Percentiles rank a stretch among this genome's conserved stretches.
Conservation (phyloP, 1,284 basidiomycete species). For the Puccinia hordei region DNA sequence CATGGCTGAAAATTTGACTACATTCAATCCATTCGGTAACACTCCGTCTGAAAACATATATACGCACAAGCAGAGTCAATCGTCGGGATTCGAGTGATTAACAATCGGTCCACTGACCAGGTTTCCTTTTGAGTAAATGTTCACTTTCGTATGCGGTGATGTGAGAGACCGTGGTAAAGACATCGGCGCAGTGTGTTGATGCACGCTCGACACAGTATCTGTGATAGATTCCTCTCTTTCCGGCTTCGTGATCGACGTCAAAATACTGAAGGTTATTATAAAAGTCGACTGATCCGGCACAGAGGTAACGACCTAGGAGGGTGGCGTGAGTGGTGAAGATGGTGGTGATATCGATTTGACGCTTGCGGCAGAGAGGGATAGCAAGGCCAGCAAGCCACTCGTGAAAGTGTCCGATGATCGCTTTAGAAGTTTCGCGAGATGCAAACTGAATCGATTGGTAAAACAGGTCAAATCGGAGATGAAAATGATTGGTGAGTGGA, state of each 20-base stretch:
- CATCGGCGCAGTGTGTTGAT: conserved; percentile 86
- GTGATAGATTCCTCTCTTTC: conserved; percentile 89
- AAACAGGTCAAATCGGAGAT: not conserved
- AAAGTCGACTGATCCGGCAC: conserved; percentile 95
- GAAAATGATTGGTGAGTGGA: not conserved
- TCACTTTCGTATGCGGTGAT: conserved; percentile 90
- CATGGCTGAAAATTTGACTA: conserved; percentile 92
- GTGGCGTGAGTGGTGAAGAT: conserved; percentile 96
- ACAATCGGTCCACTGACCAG: conserved; percentile 60
- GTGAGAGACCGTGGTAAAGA: conserved; percentile 50
- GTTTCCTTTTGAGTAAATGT: conserved; percentile 94
- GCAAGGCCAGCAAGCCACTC: conserved; percentile 99
- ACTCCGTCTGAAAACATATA: conserved; percentile 77
- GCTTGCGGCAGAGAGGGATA: conserved; percentile 91
- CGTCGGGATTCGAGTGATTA: not conserved
- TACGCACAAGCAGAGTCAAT: not conserved
- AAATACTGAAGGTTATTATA: conserved; percentile 99
- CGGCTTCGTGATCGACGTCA: conserved; percentile 98
- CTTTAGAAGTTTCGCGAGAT: conserved; percentile 64
- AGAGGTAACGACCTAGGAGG: conserved; percentile 93
- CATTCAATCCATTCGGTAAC: conserved; percentile 95
- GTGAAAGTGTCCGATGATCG: conserved; percentile 96
- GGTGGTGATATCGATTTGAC: conserved; percentile 95
- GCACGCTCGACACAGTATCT: conserved; percentile 93
- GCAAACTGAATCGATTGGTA: conserved; percentile 23